Conservation (phyloP, 805 yeast species). For the Tetrapisispora arboricola region DNA sequence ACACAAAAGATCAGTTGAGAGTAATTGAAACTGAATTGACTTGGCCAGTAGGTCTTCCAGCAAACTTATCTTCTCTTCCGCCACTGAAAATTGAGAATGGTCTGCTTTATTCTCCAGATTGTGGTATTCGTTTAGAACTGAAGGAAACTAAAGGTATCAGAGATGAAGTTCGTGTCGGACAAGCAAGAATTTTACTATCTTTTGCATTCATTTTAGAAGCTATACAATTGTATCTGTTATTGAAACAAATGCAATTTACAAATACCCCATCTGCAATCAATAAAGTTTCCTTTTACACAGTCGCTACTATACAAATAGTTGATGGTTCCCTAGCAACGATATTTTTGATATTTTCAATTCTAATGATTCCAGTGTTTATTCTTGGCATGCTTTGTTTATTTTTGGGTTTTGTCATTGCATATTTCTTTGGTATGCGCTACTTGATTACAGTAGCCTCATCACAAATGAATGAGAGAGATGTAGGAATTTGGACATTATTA, state of each 20-base stretch:
- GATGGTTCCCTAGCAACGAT: constrained; percentile 64
- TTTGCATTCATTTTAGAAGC: constrained; percentile 38
- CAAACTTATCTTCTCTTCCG: constrained; percentile 43
- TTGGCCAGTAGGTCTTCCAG: constrained; percentile 74
- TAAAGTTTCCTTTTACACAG: constrained; percentile 58
- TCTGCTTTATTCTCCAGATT: constrained; percentile 77
- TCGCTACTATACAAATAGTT: constrained; percentile 50
- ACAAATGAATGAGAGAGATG: constrained; percentile 61
- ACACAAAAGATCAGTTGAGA: constrained; percentile 39
- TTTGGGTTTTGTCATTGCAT: constrained; percentile 55
- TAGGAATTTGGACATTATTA: constrained; percentile 55
- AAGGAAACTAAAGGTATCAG: constrained; percentile 43
- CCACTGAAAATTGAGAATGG: constrained; percentile 43
- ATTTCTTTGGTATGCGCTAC: constrained; percentile 67
- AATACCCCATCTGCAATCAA: constrained; percentile 75
- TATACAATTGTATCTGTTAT: constrained; percentile 44
- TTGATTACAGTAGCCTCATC: constrained; percentile 55
- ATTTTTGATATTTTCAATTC: constrained; percentile 47
- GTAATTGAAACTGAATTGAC: constrained; percentile 62
- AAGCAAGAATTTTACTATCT: constrained; percentile 34
- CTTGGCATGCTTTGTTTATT: constrained; percentile 63
- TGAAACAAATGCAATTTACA: constrained; percentile 60
- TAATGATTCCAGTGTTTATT: constrained; percentile 48
- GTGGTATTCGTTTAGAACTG: constrained; percentile 49
- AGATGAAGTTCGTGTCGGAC: constrained; percentile 34